phyloP scores from a whole-genome alignment of 192 early-diverging fungal species.

The Linnemannia schmuckeri region DNA sequence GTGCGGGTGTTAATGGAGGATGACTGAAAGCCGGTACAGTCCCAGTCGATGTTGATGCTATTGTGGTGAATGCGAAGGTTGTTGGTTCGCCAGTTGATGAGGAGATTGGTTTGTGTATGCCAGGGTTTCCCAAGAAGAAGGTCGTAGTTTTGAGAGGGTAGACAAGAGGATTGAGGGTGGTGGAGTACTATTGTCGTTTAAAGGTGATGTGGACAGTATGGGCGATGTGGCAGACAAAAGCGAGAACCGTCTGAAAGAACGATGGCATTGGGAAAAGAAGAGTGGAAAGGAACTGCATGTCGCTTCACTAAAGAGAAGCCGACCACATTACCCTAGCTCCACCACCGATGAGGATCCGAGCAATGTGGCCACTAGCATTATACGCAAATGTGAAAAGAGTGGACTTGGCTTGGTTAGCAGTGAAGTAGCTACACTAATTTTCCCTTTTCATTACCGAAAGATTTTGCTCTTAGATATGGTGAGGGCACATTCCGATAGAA shows the following conservation, averaged over 20 bases:
- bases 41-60: neutral
- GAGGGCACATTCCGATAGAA: too few species aligned
- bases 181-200: neutral
- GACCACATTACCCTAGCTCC: slow-evolving; percentile 7
- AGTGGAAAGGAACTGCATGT: neutral
- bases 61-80: slow-evolving; percentile 21
- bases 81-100: slow-evolving; percentile 35
- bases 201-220: neutral
- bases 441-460: too few species aligned
- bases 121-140: slow-evolving; percentile 31
- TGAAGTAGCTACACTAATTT: too few species aligned
- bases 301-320: neutral
- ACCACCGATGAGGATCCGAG: neutral
- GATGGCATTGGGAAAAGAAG: slow-evolving; percentile 3
- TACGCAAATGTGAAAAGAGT: slow-evolving; percentile 10
- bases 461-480: too few species aligned
- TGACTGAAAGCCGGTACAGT: neutral
- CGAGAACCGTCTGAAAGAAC: neutral
- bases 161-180: slow-evolving; percentile 11
- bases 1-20: slow-evolving; percentile 11
- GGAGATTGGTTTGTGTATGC: slow-evolving; percentile 14
- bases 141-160: slow-evolving; percentile 33
- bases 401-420: slow-evolving; percentile 17
- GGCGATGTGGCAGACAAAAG: neutral
- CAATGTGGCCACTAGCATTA: neutral